Evolutionary conservation across 1,139 yeast genomes (phyloP).

Genomic region (Kodamaea arcana): DNA sequence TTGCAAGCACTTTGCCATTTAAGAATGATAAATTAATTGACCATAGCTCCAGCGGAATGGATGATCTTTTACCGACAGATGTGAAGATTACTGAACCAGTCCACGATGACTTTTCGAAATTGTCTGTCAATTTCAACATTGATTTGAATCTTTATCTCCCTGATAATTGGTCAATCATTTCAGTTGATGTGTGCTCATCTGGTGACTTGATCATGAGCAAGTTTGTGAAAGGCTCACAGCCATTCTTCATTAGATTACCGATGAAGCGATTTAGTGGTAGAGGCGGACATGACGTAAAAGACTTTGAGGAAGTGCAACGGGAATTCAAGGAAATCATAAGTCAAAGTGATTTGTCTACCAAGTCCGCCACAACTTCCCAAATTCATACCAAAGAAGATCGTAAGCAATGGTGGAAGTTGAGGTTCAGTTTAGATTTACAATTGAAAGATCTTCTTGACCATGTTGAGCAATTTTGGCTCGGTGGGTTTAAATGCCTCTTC

Average conservation of each 20-base stretch:
- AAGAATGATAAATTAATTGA: slow-evolving; percentile 23
- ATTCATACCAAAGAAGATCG: slow-evolving; percentile 60
- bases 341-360: slow-evolving; percentile 61
- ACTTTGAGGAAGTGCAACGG: slow-evolving; percentile 44
- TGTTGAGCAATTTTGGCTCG: slow-evolving; percentile 70
- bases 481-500: slow-evolving; percentile 73
- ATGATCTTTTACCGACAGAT: slow-evolving; percentile 11
- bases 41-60: slow-evolving; percentile 11
- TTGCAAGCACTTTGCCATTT: slow-evolving; percentile 29
- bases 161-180: slow-evolving; percentile 52
- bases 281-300: slow-evolving; percentile 30
- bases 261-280: slow-evolving; percentile 48
- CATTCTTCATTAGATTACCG: slow-evolving; percentile 58
- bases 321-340: slow-evolving; percentile 51
- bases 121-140: slow-evolving; percentile 10
- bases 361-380: slow-evolving; percentile 43
- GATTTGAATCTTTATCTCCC: slow-evolving; percentile 33
- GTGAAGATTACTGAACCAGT: neutral
- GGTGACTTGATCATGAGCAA: slow-evolving; percentile 58
- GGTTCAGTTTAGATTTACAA: slow-evolving; percentile 59
- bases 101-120: slow-evolving; percentile 4
- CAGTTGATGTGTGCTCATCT: slow-evolving; percentile 60
- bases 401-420: slow-evolving; percentile 70
- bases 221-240: slow-evolving; percentile 29
- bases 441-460: slow-evolving; percentile 51